These are phyloP conservation scores for Yamadazyma atmosphaerica DNA, from an alignment of 1,139 yeast species.

Conservation along the genomic window DNA sequence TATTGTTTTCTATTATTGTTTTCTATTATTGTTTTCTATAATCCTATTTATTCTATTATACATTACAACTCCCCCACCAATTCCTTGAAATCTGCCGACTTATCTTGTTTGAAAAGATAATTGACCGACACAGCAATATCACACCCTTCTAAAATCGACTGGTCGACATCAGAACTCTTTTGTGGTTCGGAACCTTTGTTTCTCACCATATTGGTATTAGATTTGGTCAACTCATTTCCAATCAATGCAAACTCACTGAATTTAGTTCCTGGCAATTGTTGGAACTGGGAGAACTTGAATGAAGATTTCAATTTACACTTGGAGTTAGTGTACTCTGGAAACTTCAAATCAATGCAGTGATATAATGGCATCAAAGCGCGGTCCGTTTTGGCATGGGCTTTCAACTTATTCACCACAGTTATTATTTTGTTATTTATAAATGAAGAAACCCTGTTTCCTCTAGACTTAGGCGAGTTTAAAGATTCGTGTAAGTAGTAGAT, in stretches of 20 bases:
- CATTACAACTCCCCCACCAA: too few species aligned
- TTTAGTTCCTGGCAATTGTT: conserved; percentile 11
- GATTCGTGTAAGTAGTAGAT: conserved; percentile 35
- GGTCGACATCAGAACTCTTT: conserved; percentile 6
- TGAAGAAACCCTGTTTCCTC: conserved; percentile 19
- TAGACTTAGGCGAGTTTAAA: neutral
- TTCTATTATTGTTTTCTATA: too few species aligned
- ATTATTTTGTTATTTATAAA: conserved; percentile 26
- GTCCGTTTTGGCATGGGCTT: conserved; percentile 8
- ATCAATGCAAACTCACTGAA: conserved; percentile 10
- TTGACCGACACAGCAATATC: conserved; percentile 1
- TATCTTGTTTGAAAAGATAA: neutral
- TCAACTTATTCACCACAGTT: conserved; percentile 19
- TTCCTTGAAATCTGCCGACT: too few species aligned
- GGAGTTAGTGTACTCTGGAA: conserved; percentile 27
- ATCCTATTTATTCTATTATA: too few species aligned
- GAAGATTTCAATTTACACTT: conserved; percentile 9
- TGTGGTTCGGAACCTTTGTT: neutral
- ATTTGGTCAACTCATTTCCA: conserved; percentile 6
- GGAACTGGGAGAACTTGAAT: conserved; percentile 4
- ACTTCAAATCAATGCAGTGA: conserved; percentile 32
- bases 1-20: too few species aligned
- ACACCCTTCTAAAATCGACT: neutral
- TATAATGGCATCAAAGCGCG: conserved; percentile 25
- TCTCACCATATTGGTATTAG: conserved; percentile 1